Evolutionary conservation across 305 asterid genomes (phyloP).

Genomic region (Fraxinus velutina): DNA sequence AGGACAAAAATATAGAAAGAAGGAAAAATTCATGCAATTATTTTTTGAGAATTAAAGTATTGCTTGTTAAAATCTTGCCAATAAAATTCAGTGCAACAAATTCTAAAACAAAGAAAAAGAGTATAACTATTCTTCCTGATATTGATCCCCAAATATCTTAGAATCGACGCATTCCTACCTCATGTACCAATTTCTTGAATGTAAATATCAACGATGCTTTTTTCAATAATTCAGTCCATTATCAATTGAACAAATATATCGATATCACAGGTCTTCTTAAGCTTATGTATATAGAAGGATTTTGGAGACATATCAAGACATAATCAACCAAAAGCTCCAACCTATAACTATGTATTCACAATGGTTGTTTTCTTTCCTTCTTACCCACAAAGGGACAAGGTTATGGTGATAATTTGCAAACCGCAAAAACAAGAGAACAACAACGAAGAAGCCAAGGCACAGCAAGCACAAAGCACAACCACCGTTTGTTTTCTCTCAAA

Average conservation of each 20-base stretch:
- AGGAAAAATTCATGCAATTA: not conserved
- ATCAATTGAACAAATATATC: not conserved
- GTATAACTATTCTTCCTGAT: not conserved
- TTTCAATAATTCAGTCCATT: not conserved
- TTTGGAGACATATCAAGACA: not conserved
- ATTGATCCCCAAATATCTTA: not conserved
- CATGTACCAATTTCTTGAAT: not conserved
- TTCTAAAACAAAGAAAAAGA: not conserved
- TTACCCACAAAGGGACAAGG: too few relatives aligned
- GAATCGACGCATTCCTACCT: not conserved
- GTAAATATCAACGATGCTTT: not conserved
- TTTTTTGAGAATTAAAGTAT: not conserved
- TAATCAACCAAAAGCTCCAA: too few relatives aligned
- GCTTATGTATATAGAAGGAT: not conserved
- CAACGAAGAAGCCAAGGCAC: too few relatives aligned
- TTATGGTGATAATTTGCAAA: too few relatives aligned
- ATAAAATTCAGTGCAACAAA: not conserved
- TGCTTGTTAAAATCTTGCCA: not conserved
- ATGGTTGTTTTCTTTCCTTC: too few relatives aligned
- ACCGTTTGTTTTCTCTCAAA: too few relatives aligned
- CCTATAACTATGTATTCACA: too few relatives aligned
- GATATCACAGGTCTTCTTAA: not conserved
- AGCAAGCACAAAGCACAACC: too few relatives aligned
- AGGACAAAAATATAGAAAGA: not conserved
- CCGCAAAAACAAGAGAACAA: too few relatives aligned